Percentiles rank a stretch among this genome's conserved stretches.
These are phyloP conservation scores for Phytopythium aichiense DNA, from an alignment of 352 stramenopile species.

Conservation along the genomic window DNA sequence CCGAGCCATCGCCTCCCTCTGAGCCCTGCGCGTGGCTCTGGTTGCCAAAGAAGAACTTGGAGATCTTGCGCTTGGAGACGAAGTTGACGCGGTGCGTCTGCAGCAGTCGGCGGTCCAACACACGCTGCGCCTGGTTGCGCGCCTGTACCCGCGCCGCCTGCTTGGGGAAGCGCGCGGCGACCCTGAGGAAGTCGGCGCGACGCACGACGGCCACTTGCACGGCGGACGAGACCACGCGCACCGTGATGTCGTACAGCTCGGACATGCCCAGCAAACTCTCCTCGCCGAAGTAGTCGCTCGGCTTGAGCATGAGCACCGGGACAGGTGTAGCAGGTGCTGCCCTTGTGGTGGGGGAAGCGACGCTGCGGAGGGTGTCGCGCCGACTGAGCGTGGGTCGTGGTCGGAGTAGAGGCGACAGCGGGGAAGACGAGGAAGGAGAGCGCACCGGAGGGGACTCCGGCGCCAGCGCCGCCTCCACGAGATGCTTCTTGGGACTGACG, in stretches of 20 bases:
- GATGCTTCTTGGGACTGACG: background rate
- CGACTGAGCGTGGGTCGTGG: background rate
- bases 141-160: constrained; percentile 18
- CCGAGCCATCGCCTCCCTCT: background rate
- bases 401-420: background rate
- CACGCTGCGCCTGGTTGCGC: constrained; percentile 17
- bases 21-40: background rate
- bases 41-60: constrained; percentile 17
- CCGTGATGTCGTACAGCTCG: constrained; percentile 42
- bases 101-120: constrained; percentile 14
- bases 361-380: constrained; percentile 2
- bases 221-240: constrained; percentile 47
- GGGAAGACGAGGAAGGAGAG: background rate
- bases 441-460: background rate
- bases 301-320: constrained; percentile 44
- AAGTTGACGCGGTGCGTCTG: constrained; percentile 38
- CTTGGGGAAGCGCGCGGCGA: constrained; percentile 36
- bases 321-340: constrained; percentile 3
- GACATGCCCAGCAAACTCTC: constrained; percentile 35
- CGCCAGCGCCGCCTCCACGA: background rate
- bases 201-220: constrained; percentile 41
- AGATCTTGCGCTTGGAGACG: constrained; percentile 39
- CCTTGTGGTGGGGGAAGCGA: background rate
- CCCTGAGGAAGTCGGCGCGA: constrained; percentile 30
- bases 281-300: constrained; percentile 55